Percentiles rank a stretch among this genome's conserved stretches.
phyloP scores from a whole-genome alignment of 129 eudicot species.

The Artemisia argyi region DNA sequence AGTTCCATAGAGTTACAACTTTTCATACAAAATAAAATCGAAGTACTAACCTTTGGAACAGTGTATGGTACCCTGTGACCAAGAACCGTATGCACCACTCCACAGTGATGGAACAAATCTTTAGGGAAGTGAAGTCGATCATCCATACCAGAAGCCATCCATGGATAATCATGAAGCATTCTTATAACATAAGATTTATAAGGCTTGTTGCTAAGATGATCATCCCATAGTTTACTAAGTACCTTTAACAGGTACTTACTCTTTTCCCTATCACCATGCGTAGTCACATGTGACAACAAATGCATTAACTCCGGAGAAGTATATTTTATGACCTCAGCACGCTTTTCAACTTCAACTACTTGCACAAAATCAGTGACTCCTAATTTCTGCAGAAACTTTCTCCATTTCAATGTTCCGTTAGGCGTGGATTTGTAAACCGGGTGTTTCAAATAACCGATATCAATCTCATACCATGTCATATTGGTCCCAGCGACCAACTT shows the following conservation, averaged over 20 bases:
- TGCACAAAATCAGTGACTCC: conserved; percentile 70
- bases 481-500: conserved; percentile 44
- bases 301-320: conserved; percentile 50
- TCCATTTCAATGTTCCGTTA: conserved; percentile 49
- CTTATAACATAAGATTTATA: no score
- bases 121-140: no score
- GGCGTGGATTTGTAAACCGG: conserved; percentile 35
- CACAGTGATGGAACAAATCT: no score
- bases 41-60: conserved; percentile 47
- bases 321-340: conserved; percentile 39
- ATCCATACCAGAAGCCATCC: no score
- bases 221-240: conserved; percentile 18
- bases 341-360: conserved; percentile 39
- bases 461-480: conserved; percentile 60
- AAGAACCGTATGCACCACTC: no score
- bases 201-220: no score
- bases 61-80: no score
- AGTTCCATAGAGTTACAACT: no score
- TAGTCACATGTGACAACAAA: conserved; percentile 36
- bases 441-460: conserved; percentile 45
- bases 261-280: neutral
- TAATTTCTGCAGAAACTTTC: conserved; percentile 55
- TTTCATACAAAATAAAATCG: no score
- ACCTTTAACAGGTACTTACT: conserved; percentile 17
- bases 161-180: no score